Evolutionary conservation across 306 rosid genomes (phyloP).

Genomic region (Lablab purpureus): DNA sequence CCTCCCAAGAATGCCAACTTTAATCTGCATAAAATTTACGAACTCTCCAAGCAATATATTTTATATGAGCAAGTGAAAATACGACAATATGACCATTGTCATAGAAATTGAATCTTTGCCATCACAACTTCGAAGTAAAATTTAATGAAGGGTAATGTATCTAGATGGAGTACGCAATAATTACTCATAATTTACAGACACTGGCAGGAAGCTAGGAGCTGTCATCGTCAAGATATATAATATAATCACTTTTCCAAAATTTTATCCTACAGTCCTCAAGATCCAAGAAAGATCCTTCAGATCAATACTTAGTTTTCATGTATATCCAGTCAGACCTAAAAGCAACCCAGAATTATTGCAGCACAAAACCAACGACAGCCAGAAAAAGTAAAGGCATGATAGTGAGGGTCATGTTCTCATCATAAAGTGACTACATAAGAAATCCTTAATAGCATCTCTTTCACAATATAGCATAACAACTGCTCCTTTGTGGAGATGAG

Average conservation of each 20-base stretch:
- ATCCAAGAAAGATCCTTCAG: not conserved
- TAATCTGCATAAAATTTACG: conserved; percentile 1
- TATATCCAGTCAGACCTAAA: conserved; percentile 14
- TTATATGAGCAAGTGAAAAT: conserved; percentile 5
- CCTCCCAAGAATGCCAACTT: not conserved
- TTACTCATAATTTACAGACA: conserved; percentile 1
- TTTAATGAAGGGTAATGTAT: not conserved
- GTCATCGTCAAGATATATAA: not conserved
- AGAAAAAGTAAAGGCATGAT: conserved; percentile 3
- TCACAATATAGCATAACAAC: not conserved
- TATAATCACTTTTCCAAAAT: not conserved
- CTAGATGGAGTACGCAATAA: not conserved
- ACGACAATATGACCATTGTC: not conserved
- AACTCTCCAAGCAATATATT: conserved; percentile 1
- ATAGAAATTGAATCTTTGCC: conserved; percentile 7
- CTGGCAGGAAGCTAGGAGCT: not conserved
- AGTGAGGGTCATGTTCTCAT: not conserved
- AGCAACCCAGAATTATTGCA: conserved; percentile 12
- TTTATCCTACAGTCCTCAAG: not conserved
- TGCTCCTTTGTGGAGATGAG: conserved; percentile 6
- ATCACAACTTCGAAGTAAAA: conserved; percentile 5
- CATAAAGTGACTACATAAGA: not conserved
- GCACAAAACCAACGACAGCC: conserved; percentile 29
- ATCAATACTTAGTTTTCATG: not conserved
- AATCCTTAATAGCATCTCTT: conserved; percentile 7